Evolutionary conservation across 2,329 filamentous ascomycete species (phyloP).

Genomic region (Penicillium aurantiogriseum): DNA sequence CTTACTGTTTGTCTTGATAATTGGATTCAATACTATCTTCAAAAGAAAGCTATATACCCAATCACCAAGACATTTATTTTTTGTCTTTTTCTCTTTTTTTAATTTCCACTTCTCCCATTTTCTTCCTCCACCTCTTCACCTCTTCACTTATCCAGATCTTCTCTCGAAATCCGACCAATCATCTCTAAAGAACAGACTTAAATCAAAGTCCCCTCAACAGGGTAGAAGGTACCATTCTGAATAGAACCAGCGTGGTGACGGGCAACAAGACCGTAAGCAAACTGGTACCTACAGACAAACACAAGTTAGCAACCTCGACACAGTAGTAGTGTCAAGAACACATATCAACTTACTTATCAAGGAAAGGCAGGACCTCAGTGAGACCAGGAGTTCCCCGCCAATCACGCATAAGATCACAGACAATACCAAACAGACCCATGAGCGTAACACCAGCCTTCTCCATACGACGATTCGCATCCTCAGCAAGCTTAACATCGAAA

Average conservation of each 20-base stretch:
- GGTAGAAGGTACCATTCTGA: slow-evolving; percentile 57
- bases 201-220: slow-evolving; percentile 49
- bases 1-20: neutral
- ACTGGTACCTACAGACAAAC: slow-evolving; percentile 36
- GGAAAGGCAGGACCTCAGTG: slow-evolving; percentile 59
- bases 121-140: neutral
- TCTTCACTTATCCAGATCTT: neutral
- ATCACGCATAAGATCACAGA: slow-evolving; percentile 69
- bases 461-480: slow-evolving; percentile 67
- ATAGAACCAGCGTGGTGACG: slow-evolving; percentile 61
- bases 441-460: slow-evolving; percentile 60
- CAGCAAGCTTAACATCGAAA: slow-evolving; percentile 42
- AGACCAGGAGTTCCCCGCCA: slow-evolving; percentile 60
- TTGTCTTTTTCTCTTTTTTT: neutral
- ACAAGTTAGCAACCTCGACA: neutral
- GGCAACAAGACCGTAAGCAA: slow-evolving; percentile 64
- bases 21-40: neutral
- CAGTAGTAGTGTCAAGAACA: neutral
- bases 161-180: neutral
- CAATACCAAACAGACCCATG: slow-evolving; percentile 58
- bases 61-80: neutral
- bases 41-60: neutral
- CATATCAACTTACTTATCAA: slow-evolving; percentile 49
- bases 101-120: neutral
- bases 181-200: neutral